Conservation (phyloP, 2,329 filamentous ascomycete species). For the Achaetomium macrosporum region DNA sequence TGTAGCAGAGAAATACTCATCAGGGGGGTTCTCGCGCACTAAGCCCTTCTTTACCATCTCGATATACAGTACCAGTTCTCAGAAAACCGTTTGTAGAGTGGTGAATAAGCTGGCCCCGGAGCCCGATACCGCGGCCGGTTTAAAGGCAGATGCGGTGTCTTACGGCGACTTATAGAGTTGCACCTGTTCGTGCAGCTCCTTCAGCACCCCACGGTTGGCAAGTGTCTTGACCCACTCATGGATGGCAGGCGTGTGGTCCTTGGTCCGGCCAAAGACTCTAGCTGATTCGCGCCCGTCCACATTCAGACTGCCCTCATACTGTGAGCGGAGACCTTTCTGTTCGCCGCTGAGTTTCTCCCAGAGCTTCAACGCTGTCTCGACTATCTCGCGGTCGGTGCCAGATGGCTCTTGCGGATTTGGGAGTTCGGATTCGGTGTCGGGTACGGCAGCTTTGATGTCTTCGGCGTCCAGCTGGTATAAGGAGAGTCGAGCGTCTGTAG, state of each 20-base stretch:
- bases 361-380: neutral
- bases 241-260: slow-evolving; percentile 65
- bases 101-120: too few relatives aligned
- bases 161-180: neutral
- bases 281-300: slow-evolving; percentile 27
- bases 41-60: too few relatives aligned
- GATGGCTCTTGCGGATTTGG: neutral
- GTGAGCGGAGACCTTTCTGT: slow-evolving; percentile 3
- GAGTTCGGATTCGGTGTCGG: neutral
- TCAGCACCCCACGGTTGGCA: slow-evolving; percentile 58
- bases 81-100: too few relatives aligned
- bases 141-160: neutral
- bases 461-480: slow-evolving; percentile 12
- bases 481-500: neutral
- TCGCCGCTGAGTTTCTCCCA: slow-evolving; percentile 7
- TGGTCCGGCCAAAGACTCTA: slow-evolving; percentile 40
- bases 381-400: neutral
- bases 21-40: too few relatives aligned
- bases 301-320: slow-evolving; percentile 33
- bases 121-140: too few relatives aligned
- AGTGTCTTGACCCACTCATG: slow-evolving; percentile 64
- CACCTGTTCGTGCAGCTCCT: slow-evolving; percentile 31
- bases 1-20: too few relatives aligned
- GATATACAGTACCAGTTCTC: too few relatives aligned
- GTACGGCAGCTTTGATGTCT: slow-evolving; percentile 1